Evolutionary conservation across 768 basidiomycete genomes (phyloP).

Genomic region (Kwoniella dendrophila): DNA sequence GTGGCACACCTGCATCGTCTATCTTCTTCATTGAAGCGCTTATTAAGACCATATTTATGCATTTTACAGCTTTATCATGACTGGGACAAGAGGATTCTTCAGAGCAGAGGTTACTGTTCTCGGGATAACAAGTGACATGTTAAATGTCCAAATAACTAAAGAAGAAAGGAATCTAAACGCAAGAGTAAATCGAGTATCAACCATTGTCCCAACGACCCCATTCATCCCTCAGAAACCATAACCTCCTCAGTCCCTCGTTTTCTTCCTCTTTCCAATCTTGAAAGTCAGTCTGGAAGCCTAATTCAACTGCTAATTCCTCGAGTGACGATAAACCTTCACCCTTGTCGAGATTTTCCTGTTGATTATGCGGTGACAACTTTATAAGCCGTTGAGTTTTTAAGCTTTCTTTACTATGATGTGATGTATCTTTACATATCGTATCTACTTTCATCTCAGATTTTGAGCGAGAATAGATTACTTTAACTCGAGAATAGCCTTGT

Average conservation of each 20-base stretch:
- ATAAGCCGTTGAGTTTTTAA: constrained; percentile 2
- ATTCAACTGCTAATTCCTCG: too few relatives aligned
- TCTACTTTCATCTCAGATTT: background rate
- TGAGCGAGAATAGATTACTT: too few relatives aligned
- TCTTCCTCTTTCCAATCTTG: constrained; percentile 29
- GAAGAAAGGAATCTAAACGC: too few relatives aligned
- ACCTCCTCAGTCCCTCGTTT: constrained; percentile 24
- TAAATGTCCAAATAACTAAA: too few relatives aligned
- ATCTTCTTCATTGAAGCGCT: too few relatives aligned
- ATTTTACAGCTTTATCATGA: constrained; percentile 14
- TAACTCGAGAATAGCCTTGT: background rate
- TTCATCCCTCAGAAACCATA: constrained; percentile 26
- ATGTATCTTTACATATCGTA: background rate
- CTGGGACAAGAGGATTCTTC: background rate
- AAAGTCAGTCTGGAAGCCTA: background rate
- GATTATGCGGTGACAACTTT: too few relatives aligned
- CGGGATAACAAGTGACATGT: too few relatives aligned
- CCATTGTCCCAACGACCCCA: constrained; percentile 29
- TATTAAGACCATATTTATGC: background rate
- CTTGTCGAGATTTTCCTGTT: too few relatives aligned
- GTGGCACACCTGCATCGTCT: constrained; percentile 11
- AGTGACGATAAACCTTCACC: too few relatives aligned
- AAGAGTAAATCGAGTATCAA: too few relatives aligned
- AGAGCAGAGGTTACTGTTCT: too few relatives aligned
- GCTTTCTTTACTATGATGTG: background rate